These are phyloP conservation scores for Sporobolomyces pararoseus DNA, from an alignment of 768 basidiomycete species.

Conservation along the genomic window DNA sequence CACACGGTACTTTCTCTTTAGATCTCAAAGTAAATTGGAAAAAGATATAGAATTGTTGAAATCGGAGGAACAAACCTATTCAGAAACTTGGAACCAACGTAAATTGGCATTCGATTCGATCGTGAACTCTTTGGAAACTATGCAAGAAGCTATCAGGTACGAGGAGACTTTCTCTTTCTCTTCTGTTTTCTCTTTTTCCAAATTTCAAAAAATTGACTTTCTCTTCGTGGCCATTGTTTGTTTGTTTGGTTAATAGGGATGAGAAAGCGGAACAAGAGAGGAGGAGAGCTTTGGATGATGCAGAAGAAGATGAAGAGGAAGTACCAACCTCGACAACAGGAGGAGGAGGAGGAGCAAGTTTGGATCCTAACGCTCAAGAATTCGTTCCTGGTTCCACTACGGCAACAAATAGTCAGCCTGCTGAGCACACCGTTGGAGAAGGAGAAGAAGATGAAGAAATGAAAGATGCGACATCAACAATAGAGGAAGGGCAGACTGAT, in stretches of 20 bases:
- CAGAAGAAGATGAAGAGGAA: slow-evolving; percentile 14
- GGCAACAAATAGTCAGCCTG: no score
- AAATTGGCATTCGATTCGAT: slow-evolving; percentile 30
- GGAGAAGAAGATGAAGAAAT: no score
- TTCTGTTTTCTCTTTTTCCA: no score
- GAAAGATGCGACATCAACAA: neutral
- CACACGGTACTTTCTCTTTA: neutral
- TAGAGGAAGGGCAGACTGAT: neutral
- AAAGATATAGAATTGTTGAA: slow-evolving; percentile 19
- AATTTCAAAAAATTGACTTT: no score
- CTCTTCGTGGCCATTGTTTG: neutral
- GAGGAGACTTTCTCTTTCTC: no score
- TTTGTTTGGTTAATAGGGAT: slow-evolving; percentile 21
- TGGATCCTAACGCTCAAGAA: slow-evolving; percentile 26
- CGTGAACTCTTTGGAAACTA: slow-evolving; percentile 14
- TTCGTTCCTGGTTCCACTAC: slow-evolving; percentile 20
- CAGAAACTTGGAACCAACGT: slow-evolving; percentile 24
- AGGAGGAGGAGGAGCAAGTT: neutral
- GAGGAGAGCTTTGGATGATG: slow-evolving; percentile 36
- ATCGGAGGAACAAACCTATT: slow-evolving; percentile 18
- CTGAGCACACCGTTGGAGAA: no score
- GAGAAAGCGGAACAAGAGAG: slow-evolving; percentile 39
- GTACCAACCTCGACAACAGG: neutral
- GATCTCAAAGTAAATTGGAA: slow-evolving; percentile 14
- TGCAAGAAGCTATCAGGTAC: slow-evolving; percentile 38